phyloP scores from a whole-genome alignment of 2,329 filamentous ascomycete genomes.

The Pseudopithomyces maydicus region DNA sequence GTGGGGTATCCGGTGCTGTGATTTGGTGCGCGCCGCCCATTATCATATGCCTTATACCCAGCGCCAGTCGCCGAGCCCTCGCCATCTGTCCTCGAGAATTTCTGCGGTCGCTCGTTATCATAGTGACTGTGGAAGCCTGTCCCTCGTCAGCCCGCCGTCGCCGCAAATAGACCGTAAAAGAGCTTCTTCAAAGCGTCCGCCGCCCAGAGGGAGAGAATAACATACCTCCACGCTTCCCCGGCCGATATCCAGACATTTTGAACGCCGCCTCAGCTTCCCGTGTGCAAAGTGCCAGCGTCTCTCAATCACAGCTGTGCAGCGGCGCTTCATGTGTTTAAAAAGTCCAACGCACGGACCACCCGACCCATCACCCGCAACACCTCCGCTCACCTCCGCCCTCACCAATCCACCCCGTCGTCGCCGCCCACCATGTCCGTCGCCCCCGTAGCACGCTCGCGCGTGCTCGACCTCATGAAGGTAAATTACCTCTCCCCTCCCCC shows the following conservation, averaged over 20 bases:
- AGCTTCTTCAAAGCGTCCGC: neutral
- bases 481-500: neutral
- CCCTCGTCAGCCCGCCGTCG: slow-evolving; percentile 16
- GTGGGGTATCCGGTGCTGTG: neutral
- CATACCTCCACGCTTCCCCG: slow-evolving; percentile 4
- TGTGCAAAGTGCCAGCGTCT: too few species aligned
- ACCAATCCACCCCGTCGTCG: slow-evolving; percentile 53
- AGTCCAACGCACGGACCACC: neutral
- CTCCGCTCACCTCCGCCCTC: slow-evolving; percentile 7
- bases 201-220: neutral
- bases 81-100: neutral
- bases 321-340: too few species aligned
- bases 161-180: neutral
- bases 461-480: slow-evolving; percentile 80
- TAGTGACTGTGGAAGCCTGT: slow-evolving; percentile 27
- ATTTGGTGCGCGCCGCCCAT: neutral
- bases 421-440: slow-evolving; percentile 55
- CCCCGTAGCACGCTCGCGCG: slow-evolving; percentile 57
- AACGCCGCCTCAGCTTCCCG: neutral
- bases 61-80: slow-evolving; percentile 5
- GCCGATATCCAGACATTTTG: slow-evolving; percentile 9
- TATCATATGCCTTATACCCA: slow-evolving; percentile 1
- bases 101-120: slow-evolving; percentile 12
- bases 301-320: too few species aligned
- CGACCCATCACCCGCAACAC: slow-evolving; percentile 16